Evolutionary conservation across 2,329 filamentous ascomycete species (phyloP), one percentile per base, ranked within the genome.

Genomic region (Venturia carpophila): DNA sequence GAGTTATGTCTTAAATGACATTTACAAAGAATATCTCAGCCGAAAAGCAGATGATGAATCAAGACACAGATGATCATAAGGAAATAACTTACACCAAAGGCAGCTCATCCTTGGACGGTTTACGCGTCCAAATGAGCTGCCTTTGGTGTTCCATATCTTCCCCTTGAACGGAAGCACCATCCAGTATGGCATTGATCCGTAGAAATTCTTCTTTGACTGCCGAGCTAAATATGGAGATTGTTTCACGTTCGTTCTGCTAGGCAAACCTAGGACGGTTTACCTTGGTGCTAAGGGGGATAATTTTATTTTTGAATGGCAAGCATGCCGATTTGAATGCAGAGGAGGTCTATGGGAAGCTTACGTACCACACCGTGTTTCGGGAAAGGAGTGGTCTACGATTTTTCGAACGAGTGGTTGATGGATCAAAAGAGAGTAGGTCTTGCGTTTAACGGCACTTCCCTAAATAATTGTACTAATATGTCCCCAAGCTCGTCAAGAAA

Each of bases 131-230:
- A 86, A 90, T 60, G 67, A 68, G 30, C 74, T 73, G 17, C 90
- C 90, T 0, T 71, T 92, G 66, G 89, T 93, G 68, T 93, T 92
- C 76, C 88, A 91, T 76, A 90, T 85, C 84, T 82, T 93, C 72
- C 90, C 90, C 1, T 71, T 79, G 21, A 58, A 80, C 58, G 79
- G 79, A 17, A 80, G 71, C 66, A 78, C 79, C 15, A 71, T 80
- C 52, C 69, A 68, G 37, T 80, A 80, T 70, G 78, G 79, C 64
- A 78, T 76, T 64, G 88, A 94, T 71, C 90, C 90, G 21, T 89
- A 88, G 68, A 79, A 78, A 34, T 93, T 92, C 80, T 91, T 92
- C 78, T 74, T 76, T 15, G 68, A 79, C 71, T 79, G 83, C 75
- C 80, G 84, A 69, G 79, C 80, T 69, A 91, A 83, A 78, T 74